Evolutionary conservation across 2,329 filamentous ascomycete species (phyloP), one percentile per base, ranked within the genome.

Genomic region (Cercospora janseana): DNA sequence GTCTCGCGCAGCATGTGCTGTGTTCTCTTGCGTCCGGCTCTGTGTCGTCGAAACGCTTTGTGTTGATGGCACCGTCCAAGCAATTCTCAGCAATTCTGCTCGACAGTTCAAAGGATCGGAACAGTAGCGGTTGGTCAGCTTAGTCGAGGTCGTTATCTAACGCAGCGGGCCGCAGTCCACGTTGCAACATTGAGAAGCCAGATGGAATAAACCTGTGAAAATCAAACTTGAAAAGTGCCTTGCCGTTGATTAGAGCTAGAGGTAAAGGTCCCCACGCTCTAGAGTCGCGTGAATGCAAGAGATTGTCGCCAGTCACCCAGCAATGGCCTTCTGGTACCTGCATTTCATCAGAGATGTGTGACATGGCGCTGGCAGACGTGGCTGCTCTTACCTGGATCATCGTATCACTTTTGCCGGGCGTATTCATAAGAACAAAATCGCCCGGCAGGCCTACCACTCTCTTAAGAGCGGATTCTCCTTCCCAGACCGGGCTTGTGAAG

Each of bases 311-410:
- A 2, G 83, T 81, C 5, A 96, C 75, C 82, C 89, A 97, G 63
- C 90, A 94, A 74, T 98, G 93, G 1, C 93, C 93, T 64, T 87
- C 77, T 0, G 93, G 93, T 12, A 98, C 82, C 87, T 94, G 63
- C 41, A 7, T 16, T n/a, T 23, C 29, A 18, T 57, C 35, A 57
- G 49, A 23, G 32, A n/a, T n/a, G 18, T 24, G n/a, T 12, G 12
- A 21, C 6, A 29, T 29, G 23, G 8, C 3, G 8, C n/a, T 29
- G 10, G 23, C 23, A 29, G 13, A 8, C 13, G 9, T 10, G 12
- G 18, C n/a, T 13, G 7, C 7, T 26, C 56, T 35, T 63, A 87
- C 87, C 76, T 87, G 82, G 13, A 89, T 77, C 80, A 88, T 84
- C 42, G 52, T 60, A 13, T 61, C 54, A 10, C 66, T 60, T 41